Conservation (phyloP, 768 basidiomycete genomes). For the Tephrocybe sp. region DNA sequence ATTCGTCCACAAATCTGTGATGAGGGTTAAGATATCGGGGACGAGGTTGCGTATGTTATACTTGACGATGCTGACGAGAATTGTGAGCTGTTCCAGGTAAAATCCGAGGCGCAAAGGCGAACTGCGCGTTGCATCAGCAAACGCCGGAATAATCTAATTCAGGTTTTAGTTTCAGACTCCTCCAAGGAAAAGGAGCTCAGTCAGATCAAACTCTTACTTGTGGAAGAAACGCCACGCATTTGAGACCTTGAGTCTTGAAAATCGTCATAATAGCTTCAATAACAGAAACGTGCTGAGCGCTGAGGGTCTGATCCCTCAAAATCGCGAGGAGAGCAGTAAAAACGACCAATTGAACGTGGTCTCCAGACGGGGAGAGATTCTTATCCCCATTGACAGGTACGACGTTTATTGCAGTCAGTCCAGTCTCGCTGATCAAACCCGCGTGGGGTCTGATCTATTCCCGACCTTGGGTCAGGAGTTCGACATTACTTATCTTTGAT, state of each 20-base stretch:
- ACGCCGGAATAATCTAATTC: constrained; percentile 89
- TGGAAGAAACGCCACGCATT: constrained; percentile 91
- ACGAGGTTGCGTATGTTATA: constrained; percentile 94
- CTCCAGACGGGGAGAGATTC: constrained; percentile 51
- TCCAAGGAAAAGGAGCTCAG: neutral
- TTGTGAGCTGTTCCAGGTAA: constrained; percentile 92
- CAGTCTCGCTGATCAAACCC: neutral
- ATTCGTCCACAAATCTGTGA: constrained; percentile 91
- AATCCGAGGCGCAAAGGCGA: constrained; percentile 82
- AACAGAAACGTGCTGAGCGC: constrained; percentile 84
- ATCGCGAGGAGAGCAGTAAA: constrained; percentile 85
- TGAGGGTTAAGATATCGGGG: constrained; percentile 77
- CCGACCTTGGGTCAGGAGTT: too few species aligned
- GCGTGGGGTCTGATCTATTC: too few species aligned
- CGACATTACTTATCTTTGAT: neutral
- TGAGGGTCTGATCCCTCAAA: constrained; percentile 84
- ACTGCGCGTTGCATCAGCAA: constrained; percentile 82
- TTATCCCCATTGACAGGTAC: neutral
- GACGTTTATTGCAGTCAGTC: neutral
- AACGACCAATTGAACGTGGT: constrained; percentile 96
- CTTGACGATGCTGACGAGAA: constrained; percentile 93
- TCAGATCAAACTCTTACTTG: constrained; percentile 51
- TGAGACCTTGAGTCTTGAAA: constrained; percentile 95
- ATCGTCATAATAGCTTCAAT: constrained; percentile 99
- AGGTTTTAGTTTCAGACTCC: too few species aligned